A percentile compares a stretch with the other conserved stretches of the same genome.
These are phyloP conservation scores for Tylopilus balloui DNA, from an alignment of 768 basidiomycete genomes.

Conservation along the genomic window DNA sequence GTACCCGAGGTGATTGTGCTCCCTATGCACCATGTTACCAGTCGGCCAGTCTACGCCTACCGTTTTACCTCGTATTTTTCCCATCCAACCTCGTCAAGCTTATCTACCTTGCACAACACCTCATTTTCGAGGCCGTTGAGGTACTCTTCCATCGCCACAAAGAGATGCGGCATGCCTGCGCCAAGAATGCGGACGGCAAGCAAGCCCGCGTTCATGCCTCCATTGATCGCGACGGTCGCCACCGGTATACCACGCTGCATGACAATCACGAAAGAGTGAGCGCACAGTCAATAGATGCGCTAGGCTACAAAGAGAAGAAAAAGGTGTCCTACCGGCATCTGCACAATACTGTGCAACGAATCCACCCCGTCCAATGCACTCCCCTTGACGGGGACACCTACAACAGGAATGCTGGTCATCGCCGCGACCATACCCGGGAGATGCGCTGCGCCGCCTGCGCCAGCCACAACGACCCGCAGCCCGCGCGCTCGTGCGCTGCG, in stretches of 20 bases:
- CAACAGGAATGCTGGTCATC: slow-evolving; percentile 86
- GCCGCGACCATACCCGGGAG: slow-evolving; percentile 98
- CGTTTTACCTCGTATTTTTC: slow-evolving; percentile 61
- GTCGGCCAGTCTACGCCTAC: slow-evolving; percentile 1
- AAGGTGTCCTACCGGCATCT: slow-evolving; percentile 82
- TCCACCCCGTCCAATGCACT: slow-evolving; percentile 93
- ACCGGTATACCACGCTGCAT: slow-evolving; percentile 89
- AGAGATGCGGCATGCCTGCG: slow-evolving; percentile 61
- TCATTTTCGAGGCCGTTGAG: slow-evolving; percentile 65
- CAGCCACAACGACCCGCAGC: slow-evolving; percentile 78
- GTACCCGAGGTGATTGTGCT: no score
- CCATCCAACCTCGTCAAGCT: slow-evolving; percentile 78
- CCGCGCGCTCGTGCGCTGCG: slow-evolving; percentile 65
- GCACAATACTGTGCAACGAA: slow-evolving; percentile 95
- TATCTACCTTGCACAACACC: slow-evolving; percentile 76
- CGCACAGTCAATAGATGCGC: not conserved
- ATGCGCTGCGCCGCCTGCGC: slow-evolving; percentile 98
- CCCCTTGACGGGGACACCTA: slow-evolving; percentile 96
- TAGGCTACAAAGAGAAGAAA: not conserved
- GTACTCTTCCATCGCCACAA: slow-evolving; percentile 69
- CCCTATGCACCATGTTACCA: no score
- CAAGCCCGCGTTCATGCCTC: slow-evolving; percentile 88
- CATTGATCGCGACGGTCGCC: slow-evolving; percentile 96
- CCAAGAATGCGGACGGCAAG: slow-evolving; percentile 89
- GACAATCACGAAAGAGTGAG: slow-evolving; percentile 1